A percentile compares a stretch with the other conserved stretches of the same genome.
These are phyloP conservation scores for Exophiala dermatitidis DNA, from an alignment of 2,329 filamentous ascomycete genomes.

Conservation along the genomic window DNA sequence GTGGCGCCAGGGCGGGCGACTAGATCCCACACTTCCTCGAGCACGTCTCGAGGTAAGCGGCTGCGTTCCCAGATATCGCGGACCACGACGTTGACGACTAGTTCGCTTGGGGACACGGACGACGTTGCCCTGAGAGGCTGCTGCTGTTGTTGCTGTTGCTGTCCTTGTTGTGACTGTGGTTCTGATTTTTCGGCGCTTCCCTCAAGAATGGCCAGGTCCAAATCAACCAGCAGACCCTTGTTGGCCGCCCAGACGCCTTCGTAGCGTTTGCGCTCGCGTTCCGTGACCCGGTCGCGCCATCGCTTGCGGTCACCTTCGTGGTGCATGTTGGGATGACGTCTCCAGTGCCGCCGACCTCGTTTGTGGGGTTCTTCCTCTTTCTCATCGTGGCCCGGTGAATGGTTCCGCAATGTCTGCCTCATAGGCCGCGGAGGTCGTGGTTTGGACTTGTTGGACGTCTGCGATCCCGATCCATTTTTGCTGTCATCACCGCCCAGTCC, in stretches of 20 bases:
- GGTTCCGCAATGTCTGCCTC: slow-evolving; percentile 39
- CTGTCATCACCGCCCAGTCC: slow-evolving; percentile 26
- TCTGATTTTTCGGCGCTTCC: not conserved
- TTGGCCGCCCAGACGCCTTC: slow-evolving; percentile 48
- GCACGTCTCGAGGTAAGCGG: slow-evolving; percentile 33
- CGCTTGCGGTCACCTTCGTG: slow-evolving; percentile 43
- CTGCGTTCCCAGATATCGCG: slow-evolving; percentile 46
- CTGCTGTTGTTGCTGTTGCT: not conserved
- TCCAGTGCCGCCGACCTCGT: slow-evolving; percentile 32
- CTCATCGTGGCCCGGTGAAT: slow-evolving; percentile 33
- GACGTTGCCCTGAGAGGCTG: slow-evolving; percentile 2
- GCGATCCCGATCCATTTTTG: not conserved
- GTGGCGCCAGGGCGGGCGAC: slow-evolving; percentile 32
- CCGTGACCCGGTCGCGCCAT: slow-evolving; percentile 40
- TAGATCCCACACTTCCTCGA: slow-evolving; percentile 43
- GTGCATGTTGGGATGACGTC: slow-evolving; percentile 43
- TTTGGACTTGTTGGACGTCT: slow-evolving; percentile 8
- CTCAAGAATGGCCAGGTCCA: slow-evolving; percentile 13
- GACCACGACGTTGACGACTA: slow-evolving; percentile 41
- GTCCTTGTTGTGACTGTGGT: not conserved
- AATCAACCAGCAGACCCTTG: slow-evolving; percentile 35
- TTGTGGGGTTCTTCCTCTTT: slow-evolving; percentile 29
- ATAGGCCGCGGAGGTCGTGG: slow-evolving; percentile 25
- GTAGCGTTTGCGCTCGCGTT: slow-evolving; percentile 42
- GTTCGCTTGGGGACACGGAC: slow-evolving; percentile 10